Base-by-base conservation (phyloP, 192 early-diverging fungal genomes). In the Phlyctochytrium bullatum region DNA sequence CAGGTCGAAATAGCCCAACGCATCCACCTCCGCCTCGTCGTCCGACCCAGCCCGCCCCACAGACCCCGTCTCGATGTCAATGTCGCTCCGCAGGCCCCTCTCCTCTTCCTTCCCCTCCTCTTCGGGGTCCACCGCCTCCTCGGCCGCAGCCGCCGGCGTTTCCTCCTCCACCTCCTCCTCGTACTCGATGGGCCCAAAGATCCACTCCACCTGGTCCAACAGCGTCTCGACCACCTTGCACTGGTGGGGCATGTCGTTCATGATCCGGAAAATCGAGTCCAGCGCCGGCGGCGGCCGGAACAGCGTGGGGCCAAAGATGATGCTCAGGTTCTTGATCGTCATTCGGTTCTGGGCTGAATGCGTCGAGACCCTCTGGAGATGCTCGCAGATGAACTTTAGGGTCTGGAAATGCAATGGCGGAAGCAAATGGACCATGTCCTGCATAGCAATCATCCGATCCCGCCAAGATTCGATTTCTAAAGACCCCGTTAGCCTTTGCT, bases 231-330 rank as follows among this genome's bases (percentile, higher is more conserved):
- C 71, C 1, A 76, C 62, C 24, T 62, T 65, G 62, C 70, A 73
- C 50, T 79, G 72, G 52, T 66, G 47, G 24, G 70, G 76, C 79
- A 82, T 80, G 62, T 83, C 77, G 31, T 54, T 33, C 54, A 83
- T 69, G 0, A 66, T 29, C 3, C 71, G 64, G 29, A 54, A 66
- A 28, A 76, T 52, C 0, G 65, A 59, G 59, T 80, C 76, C 24
- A 71, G 24, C 3, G 66, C 67, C 1, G 76, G 77, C 3, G 75
- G 76, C 3, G 71, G 73, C 32, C 59, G n/a, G 10, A 82, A 59
- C 30, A 98, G 69, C 2, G 91, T 95, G 12, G 92, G 93, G 2
- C 89, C 94, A 89, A 98, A 96, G 29, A 98, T 92, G 34, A 96
- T 93, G 25, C 92, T 86, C 58, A 98, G 73, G 59, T 97, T 98